Conservation (phyloP, 2,329 filamentous ascomycete genomes). For the Curvularia lunata region DNA sequence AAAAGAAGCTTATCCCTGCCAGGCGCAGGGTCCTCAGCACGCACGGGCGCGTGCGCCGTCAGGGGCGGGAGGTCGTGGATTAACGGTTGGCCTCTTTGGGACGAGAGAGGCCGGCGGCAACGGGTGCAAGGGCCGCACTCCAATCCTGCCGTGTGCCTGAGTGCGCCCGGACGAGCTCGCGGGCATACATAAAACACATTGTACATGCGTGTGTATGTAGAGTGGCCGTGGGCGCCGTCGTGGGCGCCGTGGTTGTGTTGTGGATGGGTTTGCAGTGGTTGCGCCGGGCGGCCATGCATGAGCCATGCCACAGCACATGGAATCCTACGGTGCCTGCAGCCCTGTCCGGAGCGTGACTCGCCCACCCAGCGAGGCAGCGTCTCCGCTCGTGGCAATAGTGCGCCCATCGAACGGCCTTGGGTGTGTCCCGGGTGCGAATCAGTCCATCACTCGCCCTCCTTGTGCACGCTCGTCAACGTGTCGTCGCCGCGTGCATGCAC, state of each 20-base stretch:
- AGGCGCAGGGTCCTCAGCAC: slow-evolving; percentile 35
- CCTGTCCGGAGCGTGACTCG: slow-evolving; percentile 32
- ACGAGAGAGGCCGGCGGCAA: slow-evolving; percentile 8
- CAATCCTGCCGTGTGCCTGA: slow-evolving; percentile 11
- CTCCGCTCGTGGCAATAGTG: slow-evolving; percentile 35
- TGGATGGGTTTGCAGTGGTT: not conserved
- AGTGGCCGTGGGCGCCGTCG: not conserved
- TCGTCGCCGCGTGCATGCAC: slow-evolving; percentile 27
- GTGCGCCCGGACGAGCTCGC: too few species aligned
- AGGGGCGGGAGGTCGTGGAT: slow-evolving; percentile 30
- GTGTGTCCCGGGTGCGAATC: slow-evolving; percentile 33
- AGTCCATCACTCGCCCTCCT: slow-evolving; percentile 22
- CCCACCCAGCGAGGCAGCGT: slow-evolving; percentile 12
- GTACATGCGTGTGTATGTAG: not conserved
- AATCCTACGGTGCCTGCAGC: not conserved
- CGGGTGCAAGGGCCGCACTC: slow-evolving; percentile 19
- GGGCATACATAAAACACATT: not conserved
- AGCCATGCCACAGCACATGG: not conserved
- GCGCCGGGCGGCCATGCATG: not conserved
- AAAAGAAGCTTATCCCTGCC: slow-evolving; percentile 36
- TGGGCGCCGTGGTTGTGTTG: not conserved
- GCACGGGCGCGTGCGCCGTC: slow-evolving; percentile 39
- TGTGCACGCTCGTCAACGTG: slow-evolving; percentile 34
- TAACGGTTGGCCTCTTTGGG: slow-evolving; percentile 21
- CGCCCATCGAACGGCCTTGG: slow-evolving; percentile 16